phyloP scores from a whole-genome alignment of 2,329 filamentous ascomycete species.

The Neofusicoccum sp. region DNA sequence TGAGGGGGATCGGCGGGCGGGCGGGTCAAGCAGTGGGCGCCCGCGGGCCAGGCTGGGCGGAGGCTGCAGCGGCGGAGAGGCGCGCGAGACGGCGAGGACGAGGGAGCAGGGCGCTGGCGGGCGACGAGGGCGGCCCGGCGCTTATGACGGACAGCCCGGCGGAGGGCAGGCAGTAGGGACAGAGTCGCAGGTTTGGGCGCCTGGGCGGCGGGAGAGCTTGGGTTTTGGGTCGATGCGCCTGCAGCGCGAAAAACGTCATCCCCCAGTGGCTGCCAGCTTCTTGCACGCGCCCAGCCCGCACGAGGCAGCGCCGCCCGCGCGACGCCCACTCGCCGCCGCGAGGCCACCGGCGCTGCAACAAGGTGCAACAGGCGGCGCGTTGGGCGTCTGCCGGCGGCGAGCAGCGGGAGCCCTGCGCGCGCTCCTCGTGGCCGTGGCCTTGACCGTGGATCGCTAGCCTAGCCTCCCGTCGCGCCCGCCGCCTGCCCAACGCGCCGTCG shows the following conservation, averaged over 20 bases:
- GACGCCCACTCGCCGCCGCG: background rate
- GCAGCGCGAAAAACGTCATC: background rate
- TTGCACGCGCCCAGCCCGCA: background rate
- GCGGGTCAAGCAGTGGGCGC: conserved; percentile 6
- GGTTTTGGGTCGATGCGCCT: background rate
- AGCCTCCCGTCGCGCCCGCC: conserved; percentile 6
- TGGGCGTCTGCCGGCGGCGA: background rate
- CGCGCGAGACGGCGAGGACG: background rate
- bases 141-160: conserved; percentile 5
- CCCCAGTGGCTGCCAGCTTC: conserved; percentile 12
- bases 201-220: background rate
- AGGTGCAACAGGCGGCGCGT: background rate
- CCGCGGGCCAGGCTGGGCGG: conserved; percentile 8
- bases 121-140: background rate
- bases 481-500: conserved; percentile 11
- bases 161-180: conserved; percentile 10
- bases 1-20: conserved; percentile 22
- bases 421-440: background rate
- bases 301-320: background rate
- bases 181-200: conserved; percentile 14
- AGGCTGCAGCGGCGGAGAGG: conserved; percentile 2
- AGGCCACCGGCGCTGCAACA: background rate
- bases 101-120: background rate
- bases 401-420: conserved; percentile 10
- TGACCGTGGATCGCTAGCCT: conserved; percentile 4